Conservation (phyloP, 768 basidiomycete genomes). For the Sarcomyxa edulis region DNA sequence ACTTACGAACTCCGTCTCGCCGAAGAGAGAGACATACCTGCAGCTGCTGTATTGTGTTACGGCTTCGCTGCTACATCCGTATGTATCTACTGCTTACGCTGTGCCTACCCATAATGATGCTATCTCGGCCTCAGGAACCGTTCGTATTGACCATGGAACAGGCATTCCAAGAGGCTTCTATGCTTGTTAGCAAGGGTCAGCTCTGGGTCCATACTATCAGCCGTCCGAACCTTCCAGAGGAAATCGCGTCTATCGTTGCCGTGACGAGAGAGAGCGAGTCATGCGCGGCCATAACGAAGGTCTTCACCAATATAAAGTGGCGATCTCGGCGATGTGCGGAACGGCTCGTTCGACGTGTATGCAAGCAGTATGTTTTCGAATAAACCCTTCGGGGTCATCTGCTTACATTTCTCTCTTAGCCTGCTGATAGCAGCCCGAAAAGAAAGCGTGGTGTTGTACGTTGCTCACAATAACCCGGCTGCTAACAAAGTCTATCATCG, state of each 20-base stretch:
- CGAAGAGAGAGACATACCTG: constrained; percentile 6
- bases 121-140: too few species aligned
- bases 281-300: constrained; percentile 49
- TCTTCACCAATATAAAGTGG: constrained; percentile 38
- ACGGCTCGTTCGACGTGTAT: constrained; percentile 39
- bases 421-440: constrained; percentile 31
- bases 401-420: constrained; percentile 16
- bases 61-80: constrained; percentile 40
- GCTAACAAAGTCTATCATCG: constrained; percentile 38
- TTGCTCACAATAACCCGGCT: constrained; percentile 36
- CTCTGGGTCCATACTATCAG: constrained; percentile 42
- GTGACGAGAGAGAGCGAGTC: constrained; percentile 37
- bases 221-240: constrained; percentile 10
- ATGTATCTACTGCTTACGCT: background rate
- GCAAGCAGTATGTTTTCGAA: constrained; percentile 28
- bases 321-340: constrained; percentile 40
- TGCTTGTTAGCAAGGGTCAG: constrained; percentile 29
- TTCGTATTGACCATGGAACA: constrained; percentile 28
- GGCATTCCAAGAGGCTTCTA: constrained; percentile 35
- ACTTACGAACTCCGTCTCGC: constrained; percentile 10
- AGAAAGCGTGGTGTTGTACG: constrained; percentile 41
- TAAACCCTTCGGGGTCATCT: too few species aligned
- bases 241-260: constrained; percentile 46
- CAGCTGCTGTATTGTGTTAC: constrained; percentile 33
- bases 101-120: background rate